Evolutionary conservation across 2,329 filamentous ascomycete genomes (phyloP).

Genomic region (Xylariaceae sp.): DNA sequence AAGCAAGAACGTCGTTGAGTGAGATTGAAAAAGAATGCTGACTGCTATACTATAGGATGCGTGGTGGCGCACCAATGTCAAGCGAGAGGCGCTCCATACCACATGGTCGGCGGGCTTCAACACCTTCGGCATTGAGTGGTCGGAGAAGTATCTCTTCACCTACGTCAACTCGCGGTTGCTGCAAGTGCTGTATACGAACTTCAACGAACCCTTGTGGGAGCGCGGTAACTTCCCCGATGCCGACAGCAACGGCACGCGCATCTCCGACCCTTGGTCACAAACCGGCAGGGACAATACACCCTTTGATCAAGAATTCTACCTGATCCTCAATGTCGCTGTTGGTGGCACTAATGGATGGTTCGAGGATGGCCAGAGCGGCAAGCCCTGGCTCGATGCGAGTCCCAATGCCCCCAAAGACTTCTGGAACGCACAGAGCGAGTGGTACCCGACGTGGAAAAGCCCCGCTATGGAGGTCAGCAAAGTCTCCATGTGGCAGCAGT

Average conservation of each 20-base stretch:
- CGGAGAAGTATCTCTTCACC: conserved; percentile 81
- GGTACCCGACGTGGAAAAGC: conserved; percentile 68
- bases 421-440: conserved; percentile 62
- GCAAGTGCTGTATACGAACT: conserved; percentile 76
- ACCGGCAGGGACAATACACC: conserved; percentile 61
- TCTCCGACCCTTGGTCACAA: conserved; percentile 60
- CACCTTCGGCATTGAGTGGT: conserved; percentile 82
- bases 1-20: neutral
- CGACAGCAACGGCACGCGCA: conserved; percentile 61
- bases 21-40: neutral
- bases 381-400: conserved; percentile 74
- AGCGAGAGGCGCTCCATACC: conserved; percentile 69
- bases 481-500: conserved; percentile 69
- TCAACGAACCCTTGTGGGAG: conserved; percentile 63
- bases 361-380: conserved; percentile 63
- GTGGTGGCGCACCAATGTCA: conserved; percentile 81
- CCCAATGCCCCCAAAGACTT: conserved; percentile 69
- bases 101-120: conserved; percentile 68
- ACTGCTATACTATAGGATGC: conserved; percentile 47
- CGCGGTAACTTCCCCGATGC: conserved; percentile 64
- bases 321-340: conserved; percentile 72
- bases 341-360: conserved; percentile 84
- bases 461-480: conserved; percentile 66
- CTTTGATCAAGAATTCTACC: conserved; percentile 72
- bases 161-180: conserved; percentile 77